Evolutionary conservation across 2,329 filamentous ascomycete species (phyloP), one percentile per base, ranked within the genome.

Genomic region (Cercospora sesami): DNA sequence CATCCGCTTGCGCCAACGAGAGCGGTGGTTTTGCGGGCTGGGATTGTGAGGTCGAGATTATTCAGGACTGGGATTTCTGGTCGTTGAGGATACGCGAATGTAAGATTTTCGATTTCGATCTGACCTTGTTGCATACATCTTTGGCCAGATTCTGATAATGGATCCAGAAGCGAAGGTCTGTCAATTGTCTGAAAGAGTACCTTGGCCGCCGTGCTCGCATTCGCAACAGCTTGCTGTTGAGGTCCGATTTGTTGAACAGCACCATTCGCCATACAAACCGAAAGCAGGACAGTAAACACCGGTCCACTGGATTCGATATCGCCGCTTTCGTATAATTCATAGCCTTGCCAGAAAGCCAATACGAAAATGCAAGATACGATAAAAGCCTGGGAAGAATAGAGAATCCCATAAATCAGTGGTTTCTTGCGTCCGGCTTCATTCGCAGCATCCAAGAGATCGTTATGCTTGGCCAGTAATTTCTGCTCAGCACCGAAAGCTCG

Each of bases 21-120:
- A 81, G 87, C 79, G 2, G 81, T 83, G 1, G 78, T 80, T 66
- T 82, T 81, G 3, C 78, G 77, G 10, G 81, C 76, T 1, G 80
- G 79, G 3, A 82, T 74, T 4, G 45, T 65, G 9, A 81, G 68
- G 45, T 68, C 73, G 5, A 82, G 67, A 14, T 73, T 68, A 36
- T 79, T 69, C 0, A 83, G 73, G 0, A 82, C 79, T n/a, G 67
- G 69, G 7, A 75, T 74, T 64, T 67, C 75, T 71, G 79, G 66
- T 72, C 80, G 75, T 3, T 80, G 0, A 8, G 91, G 91, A 73
- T 94, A 94, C 1, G 89, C 86, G 74, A 93, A 93, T n/a, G 83
- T 85, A 7, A 94, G 85, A 39, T 87, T 81, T 9, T 86, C 79
- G 26, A 93, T 86, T 5, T 84, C 78, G 60, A 91, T 89, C 61